These are phyloP conservation scores for Globisporangium barbulae DNA, from an alignment of 352 stramenopile genomes.

Conservation along the genomic window DNA sequence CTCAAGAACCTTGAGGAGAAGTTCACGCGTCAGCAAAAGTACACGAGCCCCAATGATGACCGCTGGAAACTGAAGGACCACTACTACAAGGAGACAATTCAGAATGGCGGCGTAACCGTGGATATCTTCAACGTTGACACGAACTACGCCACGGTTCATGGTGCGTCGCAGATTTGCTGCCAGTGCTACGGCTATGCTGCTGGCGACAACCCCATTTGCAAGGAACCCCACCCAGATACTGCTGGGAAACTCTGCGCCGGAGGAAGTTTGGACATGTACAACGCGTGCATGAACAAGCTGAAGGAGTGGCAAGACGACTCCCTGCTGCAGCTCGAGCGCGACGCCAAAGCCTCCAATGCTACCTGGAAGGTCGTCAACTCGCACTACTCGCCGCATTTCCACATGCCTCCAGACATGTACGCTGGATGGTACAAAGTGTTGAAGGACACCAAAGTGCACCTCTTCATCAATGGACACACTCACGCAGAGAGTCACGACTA, in stretches of 20 bases:
- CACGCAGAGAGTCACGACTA: slow-evolving; percentile 69
- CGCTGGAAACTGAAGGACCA: slow-evolving; percentile 68
- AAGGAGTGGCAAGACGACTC: slow-evolving; percentile 53
- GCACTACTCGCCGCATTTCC: slow-evolving; percentile 66
- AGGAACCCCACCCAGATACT: slow-evolving; percentile 34
- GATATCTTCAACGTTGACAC: slow-evolving; percentile 77
- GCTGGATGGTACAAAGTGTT: slow-evolving; percentile 50
- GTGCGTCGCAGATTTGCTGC: slow-evolving; percentile 62
- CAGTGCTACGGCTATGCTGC: slow-evolving; percentile 67
- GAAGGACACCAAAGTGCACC: slow-evolving; percentile 38
- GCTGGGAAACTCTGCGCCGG: slow-evolving; percentile 42
- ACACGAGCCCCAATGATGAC: slow-evolving; percentile 70
- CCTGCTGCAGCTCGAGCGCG: slow-evolving; percentile 37
- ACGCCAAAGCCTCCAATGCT: slow-evolving; percentile 46
- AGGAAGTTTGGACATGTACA: slow-evolving; percentile 49
- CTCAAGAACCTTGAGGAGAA: slow-evolving; percentile 46
- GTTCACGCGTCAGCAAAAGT: slow-evolving; percentile 56
- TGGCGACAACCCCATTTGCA: slow-evolving; percentile 30
- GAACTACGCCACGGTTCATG: slow-evolving; percentile 63
- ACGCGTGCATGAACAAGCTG: slow-evolving; percentile 55
- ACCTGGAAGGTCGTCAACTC: slow-evolving; percentile 73
- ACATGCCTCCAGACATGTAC: slow-evolving; percentile 63
- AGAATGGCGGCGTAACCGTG: slow-evolving; percentile 40
- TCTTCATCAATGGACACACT: slow-evolving; percentile 71
- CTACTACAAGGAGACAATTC: slow-evolving; percentile 64